Conservation (phyloP, 2,329 filamentous ascomycete species). For the Ceratocystis lukuohia region DNA sequence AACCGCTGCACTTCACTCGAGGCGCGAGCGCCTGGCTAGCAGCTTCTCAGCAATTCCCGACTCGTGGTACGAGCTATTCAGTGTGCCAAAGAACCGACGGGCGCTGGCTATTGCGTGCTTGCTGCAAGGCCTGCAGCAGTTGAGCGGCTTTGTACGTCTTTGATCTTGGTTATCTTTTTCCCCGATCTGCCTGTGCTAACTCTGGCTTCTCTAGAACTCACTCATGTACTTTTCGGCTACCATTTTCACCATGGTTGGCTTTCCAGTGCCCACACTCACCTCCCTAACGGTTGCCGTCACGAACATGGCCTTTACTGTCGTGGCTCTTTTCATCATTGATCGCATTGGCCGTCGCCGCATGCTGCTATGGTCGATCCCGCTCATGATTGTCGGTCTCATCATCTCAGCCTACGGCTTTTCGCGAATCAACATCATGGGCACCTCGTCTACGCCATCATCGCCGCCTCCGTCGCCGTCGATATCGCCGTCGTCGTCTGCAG, state of each 20-base stretch:
- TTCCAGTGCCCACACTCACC: slow-evolving; percentile 64
- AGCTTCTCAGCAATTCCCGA: slow-evolving; percentile 23
- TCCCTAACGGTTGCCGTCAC: slow-evolving; percentile 69
- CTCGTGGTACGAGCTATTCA: slow-evolving; percentile 39
- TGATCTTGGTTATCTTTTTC: background rate
- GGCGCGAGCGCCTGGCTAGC: slow-evolving; percentile 29
- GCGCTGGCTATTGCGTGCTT: slow-evolving; percentile 76
- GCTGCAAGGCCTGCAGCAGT: slow-evolving; percentile 74
- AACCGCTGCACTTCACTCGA: slow-evolving; percentile 27
- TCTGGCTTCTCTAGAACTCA: slow-evolving; percentile 46
- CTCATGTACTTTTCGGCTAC: slow-evolving; percentile 86
- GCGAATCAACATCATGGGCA: slow-evolving; percentile 38
- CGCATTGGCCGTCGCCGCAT: slow-evolving; percentile 66
- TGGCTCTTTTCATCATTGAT: slow-evolving; percentile 65
- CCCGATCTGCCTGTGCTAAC: background rate
- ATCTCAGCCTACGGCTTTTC: slow-evolving; percentile 61
- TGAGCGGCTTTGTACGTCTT: slow-evolving; percentile 61
- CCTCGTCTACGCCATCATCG: background rate
- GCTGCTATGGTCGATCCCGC: slow-evolving; percentile 66
- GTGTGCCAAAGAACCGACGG: slow-evolving; percentile 50
- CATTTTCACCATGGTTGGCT: slow-evolving; percentile 65
- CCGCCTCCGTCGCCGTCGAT: background rate
- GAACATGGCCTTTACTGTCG: slow-evolving; percentile 67
- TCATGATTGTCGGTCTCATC: slow-evolving; percentile 65
- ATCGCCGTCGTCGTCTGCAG: slow-evolving; percentile 28